Evolutionary conservation across 805 yeast species (phyloP).

Genomic region (Candida berthetii): DNA sequence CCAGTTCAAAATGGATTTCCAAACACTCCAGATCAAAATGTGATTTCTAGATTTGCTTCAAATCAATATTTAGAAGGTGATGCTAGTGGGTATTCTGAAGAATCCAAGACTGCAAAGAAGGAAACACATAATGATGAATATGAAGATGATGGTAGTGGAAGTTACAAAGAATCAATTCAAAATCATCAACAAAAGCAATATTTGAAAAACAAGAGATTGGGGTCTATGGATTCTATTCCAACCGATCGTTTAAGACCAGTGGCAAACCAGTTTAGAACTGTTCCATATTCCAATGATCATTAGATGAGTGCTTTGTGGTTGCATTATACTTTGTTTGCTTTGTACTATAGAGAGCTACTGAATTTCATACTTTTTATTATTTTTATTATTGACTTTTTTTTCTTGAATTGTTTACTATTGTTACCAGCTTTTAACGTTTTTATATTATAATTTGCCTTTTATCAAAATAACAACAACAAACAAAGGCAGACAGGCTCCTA

Average conservation of each 20-base stretch:
- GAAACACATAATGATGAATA: conserved; percentile 17
- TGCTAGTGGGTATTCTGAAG: conserved; percentile 17
- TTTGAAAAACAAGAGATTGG: background rate
- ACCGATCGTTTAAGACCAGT: background rate
- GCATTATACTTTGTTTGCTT: no score
- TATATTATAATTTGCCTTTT: no score
- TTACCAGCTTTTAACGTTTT: no score
- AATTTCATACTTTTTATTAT: no score
- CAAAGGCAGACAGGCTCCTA: no score
- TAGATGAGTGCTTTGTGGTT: no score
- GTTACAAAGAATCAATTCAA: background rate
- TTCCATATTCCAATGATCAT: background rate
- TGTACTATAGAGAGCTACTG: no score
- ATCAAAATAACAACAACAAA: no score
- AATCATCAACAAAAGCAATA: background rate
- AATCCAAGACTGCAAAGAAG: conserved; percentile 15
- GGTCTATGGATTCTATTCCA: background rate
- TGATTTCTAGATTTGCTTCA: background rate
- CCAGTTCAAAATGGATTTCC: conserved; percentile 3
- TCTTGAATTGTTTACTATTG: no score
- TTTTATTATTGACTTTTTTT: no score
- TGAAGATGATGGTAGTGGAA: background rate
- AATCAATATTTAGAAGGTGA: conserved; percentile 8
- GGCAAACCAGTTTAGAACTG: background rate
- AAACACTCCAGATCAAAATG: conserved; percentile 1